phyloP scores from a whole-genome alignment of 176 grass and related monocot genomes.

The Cenchrus purpureus region DNA sequence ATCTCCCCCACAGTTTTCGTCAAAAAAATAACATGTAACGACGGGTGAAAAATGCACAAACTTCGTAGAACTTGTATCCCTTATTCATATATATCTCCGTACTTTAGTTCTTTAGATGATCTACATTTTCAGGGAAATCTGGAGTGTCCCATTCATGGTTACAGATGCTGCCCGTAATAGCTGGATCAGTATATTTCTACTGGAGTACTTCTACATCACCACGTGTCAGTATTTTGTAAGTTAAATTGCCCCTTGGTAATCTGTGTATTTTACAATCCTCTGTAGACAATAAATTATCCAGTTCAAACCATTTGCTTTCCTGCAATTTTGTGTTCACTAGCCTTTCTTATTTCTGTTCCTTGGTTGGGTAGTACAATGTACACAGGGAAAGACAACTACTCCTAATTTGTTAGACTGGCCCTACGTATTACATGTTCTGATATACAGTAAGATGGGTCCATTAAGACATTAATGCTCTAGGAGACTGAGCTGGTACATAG shows the following conservation, averaged over 20 bases:
- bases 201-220: background rate
- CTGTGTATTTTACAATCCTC: background rate
- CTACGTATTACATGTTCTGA: background rate
- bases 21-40: background rate
- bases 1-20: too few species aligned
- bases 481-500: background rate
- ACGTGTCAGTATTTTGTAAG: background rate
- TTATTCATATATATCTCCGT: background rate
- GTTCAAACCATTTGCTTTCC: background rate
- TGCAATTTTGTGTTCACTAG: background rate
- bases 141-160: background rate
- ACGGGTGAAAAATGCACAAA: background rate
- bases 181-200: background rate
- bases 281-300: background rate
- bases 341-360: background rate
- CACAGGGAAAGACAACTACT: background rate
- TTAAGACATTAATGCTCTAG: background rate
- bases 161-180: background rate
- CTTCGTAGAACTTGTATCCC: slow-evolving; percentile 12
- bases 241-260: too few species aligned
- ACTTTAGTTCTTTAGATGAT: background rate
- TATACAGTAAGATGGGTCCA: background rate
- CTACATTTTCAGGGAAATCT: background rate
- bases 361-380: background rate
- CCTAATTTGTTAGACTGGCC: background rate